Conservation (phyloP, 2,329 filamentous ascomycete genomes). For the Diaporthe helianthi region DNA sequence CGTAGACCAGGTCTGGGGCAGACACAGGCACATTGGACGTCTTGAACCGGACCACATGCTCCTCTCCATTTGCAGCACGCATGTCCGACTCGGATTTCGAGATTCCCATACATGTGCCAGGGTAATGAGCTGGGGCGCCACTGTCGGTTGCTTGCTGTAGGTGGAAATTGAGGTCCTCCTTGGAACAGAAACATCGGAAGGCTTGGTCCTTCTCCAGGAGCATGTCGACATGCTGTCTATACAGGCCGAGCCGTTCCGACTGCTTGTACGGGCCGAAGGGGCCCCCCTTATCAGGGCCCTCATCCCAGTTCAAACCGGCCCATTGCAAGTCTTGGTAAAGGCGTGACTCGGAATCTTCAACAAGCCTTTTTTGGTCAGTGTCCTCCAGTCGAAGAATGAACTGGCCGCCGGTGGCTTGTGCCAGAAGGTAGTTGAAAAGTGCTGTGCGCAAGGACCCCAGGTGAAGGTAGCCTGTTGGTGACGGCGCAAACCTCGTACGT, state of each 20-base stretch:
- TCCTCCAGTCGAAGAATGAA: slow-evolving; percentile 94
- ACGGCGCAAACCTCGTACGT: slow-evolving; percentile 90
- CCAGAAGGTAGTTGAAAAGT: slow-evolving; percentile 94
- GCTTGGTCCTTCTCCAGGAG: slow-evolving; percentile 76
- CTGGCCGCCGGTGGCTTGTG: slow-evolving; percentile 84
- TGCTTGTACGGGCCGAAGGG: slow-evolving; percentile 87
- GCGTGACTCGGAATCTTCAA: slow-evolving; percentile 78
- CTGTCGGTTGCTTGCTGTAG: slow-evolving; percentile 45
- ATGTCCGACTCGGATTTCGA: slow-evolving; percentile 71
- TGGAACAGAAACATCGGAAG: slow-evolving; percentile 92
- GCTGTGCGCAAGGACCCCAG: slow-evolving; percentile 91
- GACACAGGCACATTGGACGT: slow-evolving; percentile 66
- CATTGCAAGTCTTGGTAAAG: slow-evolving; percentile 83
- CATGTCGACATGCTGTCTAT: slow-evolving; percentile 72
- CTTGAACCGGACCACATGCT: slow-evolving; percentile 80
- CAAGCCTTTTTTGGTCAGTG: slow-evolving; percentile 88
- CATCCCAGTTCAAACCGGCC: slow-evolving; percentile 92
- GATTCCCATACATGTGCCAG: slow-evolving; percentile 74
- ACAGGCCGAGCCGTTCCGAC: slow-evolving; percentile 80
- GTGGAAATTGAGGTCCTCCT: slow-evolving; percentile 65
- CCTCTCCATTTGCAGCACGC: slow-evolving; percentile 71
- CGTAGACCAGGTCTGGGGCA: slow-evolving; percentile 83
- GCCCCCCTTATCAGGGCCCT: slow-evolving; percentile 85
- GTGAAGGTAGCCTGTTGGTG: slow-evolving; percentile 92
- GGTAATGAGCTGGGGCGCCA: slow-evolving; percentile 55